Percentiles rank a stretch among this genome's conserved stretches.
phyloP scores from a whole-genome alignment of 495 filamentous ascomycete species.

The Lophium mytilinum region DNA sequence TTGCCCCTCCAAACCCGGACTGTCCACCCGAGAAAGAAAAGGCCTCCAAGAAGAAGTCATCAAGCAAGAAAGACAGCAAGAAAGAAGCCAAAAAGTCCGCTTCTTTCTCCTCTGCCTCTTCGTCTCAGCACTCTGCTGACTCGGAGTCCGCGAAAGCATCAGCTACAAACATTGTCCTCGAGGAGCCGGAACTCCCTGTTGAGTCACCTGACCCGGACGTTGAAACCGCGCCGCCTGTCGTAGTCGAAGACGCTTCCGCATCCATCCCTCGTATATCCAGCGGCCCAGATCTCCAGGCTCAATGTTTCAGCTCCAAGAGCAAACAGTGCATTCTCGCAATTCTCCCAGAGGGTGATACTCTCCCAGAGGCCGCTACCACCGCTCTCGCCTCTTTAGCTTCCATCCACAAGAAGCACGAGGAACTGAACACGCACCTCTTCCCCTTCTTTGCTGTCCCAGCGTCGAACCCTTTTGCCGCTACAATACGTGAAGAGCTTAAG shows the following conservation, averaged over 20 bases:
- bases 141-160: conserved; percentile 36
- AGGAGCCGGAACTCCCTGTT: conserved; percentile 37
- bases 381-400: conserved; percentile 63
- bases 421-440: conserved; percentile 60
- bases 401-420: conserved; percentile 63
- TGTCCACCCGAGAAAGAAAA: conserved; percentile 44
- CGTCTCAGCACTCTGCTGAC: conserved; percentile 37
- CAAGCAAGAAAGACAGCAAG: conserved; percentile 42
- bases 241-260: conserved; percentile 37
- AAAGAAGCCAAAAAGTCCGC: conserved; percentile 28
- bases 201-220: conserved; percentile 42
- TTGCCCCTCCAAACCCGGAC: conserved; percentile 65
- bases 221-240: conserved; percentile 41
- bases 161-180: conserved; percentile 36
- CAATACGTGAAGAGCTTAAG: conserved; percentile 53
- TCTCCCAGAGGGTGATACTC: conserved; percentile 49
- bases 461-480: conserved; percentile 47
- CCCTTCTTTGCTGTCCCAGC: conserved; percentile 71
- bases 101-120: conserved; percentile 22
- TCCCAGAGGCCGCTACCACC: conserved; percentile 36
- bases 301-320: conserved; percentile 69
- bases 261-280: conserved; percentile 47
- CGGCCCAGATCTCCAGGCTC: conserved; percentile 50
- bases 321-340: conserved; percentile 81
- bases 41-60: conserved; percentile 41